Evolutionary conservation across 2,329 filamentous ascomycete species (phyloP).

Genomic region (Zelopaecilomyces penicillatus): DNA sequence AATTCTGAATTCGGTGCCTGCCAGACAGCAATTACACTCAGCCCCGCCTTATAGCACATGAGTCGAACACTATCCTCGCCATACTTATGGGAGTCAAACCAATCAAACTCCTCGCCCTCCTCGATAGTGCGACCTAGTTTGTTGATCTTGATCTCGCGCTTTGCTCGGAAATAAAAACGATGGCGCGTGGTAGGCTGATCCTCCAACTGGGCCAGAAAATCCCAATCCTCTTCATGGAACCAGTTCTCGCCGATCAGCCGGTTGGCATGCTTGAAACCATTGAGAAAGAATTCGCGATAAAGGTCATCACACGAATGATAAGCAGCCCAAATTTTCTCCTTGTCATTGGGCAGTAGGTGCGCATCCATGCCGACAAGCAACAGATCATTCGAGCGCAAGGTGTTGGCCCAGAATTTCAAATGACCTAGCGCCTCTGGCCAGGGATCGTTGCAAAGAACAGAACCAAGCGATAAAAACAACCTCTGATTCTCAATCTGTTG

Average conservation of each 20-base stretch:
- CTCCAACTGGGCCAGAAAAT: conserved; percentile 28
- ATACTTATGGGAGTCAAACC: conserved; percentile 37
- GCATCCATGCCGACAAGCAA: conserved; percentile 35
- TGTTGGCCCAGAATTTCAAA: conserved; percentile 28
- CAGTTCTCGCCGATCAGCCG: conserved; percentile 23
- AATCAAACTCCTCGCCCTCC: conserved; percentile 29
- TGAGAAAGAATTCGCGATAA: conserved; percentile 28
- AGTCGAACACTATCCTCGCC: conserved; percentile 25
- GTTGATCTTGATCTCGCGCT: conserved; percentile 21
- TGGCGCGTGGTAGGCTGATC: conserved; percentile 28
- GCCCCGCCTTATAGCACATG: conserved; percentile 31
- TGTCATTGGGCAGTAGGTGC: conserved; percentile 23
- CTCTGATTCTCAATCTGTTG: conserved; percentile 21
- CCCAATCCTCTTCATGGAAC: conserved; percentile 31
- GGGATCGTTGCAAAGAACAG: conserved; percentile 33
- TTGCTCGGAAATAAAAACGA: conserved; percentile 31
- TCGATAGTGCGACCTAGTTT: conserved; percentile 18
- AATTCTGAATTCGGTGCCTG: conserved; percentile 30
- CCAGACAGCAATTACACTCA: conserved; percentile 28
- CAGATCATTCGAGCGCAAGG: conserved; percentile 25
- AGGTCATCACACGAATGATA: conserved; percentile 31
- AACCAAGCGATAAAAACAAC: conserved; percentile 33
- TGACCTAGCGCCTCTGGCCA: conserved; percentile 27
- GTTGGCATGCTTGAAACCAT: conserved; percentile 31
- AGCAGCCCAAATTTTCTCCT: conserved; percentile 31